Conservation (phyloP, 2,329 filamentous ascomycete genomes). For the Curvularia hawaiiensis region DNA sequence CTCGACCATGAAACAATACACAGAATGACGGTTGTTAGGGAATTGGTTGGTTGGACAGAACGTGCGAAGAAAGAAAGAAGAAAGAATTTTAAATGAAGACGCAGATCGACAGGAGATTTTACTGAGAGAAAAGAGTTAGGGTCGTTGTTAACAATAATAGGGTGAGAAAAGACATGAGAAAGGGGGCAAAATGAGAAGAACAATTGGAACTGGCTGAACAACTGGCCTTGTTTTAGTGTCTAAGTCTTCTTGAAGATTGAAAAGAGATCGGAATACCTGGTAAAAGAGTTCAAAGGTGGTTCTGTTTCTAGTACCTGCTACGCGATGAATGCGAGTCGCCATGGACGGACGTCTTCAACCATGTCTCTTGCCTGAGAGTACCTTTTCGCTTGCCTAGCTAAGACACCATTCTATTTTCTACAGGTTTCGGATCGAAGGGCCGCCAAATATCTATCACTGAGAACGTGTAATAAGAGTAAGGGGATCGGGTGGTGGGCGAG, state of each 20-base stretch:
- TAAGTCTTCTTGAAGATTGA: not conserved
- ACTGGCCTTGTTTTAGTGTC: not conserved
- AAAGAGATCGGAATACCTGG: not conserved
- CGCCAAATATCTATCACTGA: not conserved
- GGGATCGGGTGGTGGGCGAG: not conserved
- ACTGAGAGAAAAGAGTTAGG: not conserved
- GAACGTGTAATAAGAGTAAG: not conserved
- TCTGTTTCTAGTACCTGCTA: not conserved
- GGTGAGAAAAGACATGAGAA: not conserved
- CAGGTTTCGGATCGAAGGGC: not conserved
- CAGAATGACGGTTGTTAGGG: not conserved
- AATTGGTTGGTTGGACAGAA: not conserved
- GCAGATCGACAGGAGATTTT: too few species aligned
- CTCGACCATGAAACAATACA: not conserved
- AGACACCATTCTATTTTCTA: not conserved
- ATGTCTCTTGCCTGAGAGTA: not conserved
- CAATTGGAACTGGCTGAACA: not conserved
- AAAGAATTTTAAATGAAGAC: not conserved
- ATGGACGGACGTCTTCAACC: not conserved
- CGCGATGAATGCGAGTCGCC: not conserved
- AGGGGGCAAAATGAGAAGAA: not conserved
- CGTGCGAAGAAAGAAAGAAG: not conserved
- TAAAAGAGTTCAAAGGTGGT: not conserved
- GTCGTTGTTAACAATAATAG: too few species aligned
- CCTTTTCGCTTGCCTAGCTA: not conserved